phyloP scores from a whole-genome alignment of 2,329 filamentous ascomycete species.

The Colletotrichum incanum region DNA sequence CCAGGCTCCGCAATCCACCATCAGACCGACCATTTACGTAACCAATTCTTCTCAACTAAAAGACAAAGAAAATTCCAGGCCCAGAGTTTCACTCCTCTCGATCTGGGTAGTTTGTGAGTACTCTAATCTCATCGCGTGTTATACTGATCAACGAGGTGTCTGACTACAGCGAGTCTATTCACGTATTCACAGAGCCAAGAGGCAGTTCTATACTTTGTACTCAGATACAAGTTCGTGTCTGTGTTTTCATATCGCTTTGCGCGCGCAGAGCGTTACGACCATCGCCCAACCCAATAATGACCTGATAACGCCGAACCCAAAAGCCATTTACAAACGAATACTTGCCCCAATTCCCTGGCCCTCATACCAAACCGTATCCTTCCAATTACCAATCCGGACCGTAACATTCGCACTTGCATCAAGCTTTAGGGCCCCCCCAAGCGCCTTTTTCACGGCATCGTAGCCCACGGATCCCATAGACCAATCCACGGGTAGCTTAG shows the following conservation, averaged over 20 bases:
- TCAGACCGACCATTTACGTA: too few species aligned
- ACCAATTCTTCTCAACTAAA: neutral
- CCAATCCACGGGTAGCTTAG: constrained; percentile 87
- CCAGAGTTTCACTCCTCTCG: neutral
- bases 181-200: neutral
- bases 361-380: constrained; percentile 78
- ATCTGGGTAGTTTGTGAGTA: neutral
- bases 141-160: too few species aligned
- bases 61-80: neutral
- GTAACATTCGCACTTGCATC: constrained; percentile 84
- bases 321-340: constrained; percentile 63
- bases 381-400: constrained; percentile 82
- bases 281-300: constrained; percentile 13
- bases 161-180: neutral
- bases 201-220: constrained; percentile 3
- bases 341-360: constrained; percentile 80
- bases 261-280: constrained; percentile 5
- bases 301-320: constrained; percentile 40
- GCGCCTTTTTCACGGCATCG: constrained; percentile 82
- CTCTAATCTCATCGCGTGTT: neutral
- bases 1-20: neutral
- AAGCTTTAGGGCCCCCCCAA: constrained; percentile 85
- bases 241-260: constrained; percentile 6
- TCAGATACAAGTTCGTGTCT: neutral
- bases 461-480: constrained; percentile 84